These are phyloP conservation scores for Pleurotus sapidus DNA, from an alignment of 768 basidiomycete genomes.

Conservation along the genomic window DNA sequence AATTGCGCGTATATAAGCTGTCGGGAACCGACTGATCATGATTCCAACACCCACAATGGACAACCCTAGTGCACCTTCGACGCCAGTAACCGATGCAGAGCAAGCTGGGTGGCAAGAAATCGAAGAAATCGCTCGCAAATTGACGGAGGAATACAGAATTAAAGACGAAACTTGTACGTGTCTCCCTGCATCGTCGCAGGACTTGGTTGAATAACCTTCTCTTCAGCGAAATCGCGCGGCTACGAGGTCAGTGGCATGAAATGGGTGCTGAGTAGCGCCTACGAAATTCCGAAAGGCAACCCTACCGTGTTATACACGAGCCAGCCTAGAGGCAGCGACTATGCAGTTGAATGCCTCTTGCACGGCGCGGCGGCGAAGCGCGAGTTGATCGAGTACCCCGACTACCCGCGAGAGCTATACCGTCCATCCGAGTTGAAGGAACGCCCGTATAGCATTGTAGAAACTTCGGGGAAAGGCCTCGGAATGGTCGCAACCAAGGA, in stretches of 20 bases:
- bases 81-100: no score
- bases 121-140: no score
- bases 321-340: not conserved
- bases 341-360: not conserved
- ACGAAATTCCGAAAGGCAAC: not conserved
- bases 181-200: no score
- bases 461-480: not conserved
- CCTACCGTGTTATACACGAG: not conserved
- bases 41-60: no score
- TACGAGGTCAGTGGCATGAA: not conserved
- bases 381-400: not conserved
- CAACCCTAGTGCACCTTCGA: no score
- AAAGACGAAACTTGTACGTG: no score
- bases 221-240: not conserved
- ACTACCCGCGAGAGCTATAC: not conserved
- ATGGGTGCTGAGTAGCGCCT: no score
- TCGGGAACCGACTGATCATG: no score
- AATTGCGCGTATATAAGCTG: no score
- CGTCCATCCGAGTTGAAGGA: not conserved
- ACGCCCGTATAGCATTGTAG: not conserved
- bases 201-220: not conserved
- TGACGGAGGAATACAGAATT: no score
- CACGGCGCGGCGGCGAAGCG: not conserved
- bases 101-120: no score
- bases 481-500: slow-evolving; percentile 3